phyloP scores from a whole-genome alignment of 2,329 filamentous ascomycete species.

The Fusarium sp. region DNA sequence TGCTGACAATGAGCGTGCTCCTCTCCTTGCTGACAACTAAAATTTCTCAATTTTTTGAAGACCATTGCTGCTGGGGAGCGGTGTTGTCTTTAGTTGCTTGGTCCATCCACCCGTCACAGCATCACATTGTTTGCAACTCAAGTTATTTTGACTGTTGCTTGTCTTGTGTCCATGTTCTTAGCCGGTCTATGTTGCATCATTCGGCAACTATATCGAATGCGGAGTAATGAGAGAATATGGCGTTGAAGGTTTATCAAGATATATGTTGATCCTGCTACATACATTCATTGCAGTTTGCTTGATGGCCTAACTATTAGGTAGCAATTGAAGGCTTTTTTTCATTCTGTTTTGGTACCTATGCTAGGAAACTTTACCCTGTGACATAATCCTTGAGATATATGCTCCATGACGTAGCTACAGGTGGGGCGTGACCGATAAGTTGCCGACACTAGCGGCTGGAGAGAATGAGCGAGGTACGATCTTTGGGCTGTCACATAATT shows the following conservation, averaged over 20 bases:
- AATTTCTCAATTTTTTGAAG: neutral
- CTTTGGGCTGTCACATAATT: neutral
- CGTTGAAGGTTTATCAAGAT: constrained; percentile 31
- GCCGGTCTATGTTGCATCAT: constrained; percentile 27
- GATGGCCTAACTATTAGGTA: constrained; percentile 15
- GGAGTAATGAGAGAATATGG: constrained; percentile 35
- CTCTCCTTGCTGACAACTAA: constrained; percentile 67
- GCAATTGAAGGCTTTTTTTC: constrained; percentile 31
- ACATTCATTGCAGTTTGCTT: constrained; percentile 15
- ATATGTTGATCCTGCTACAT: constrained; percentile 4
- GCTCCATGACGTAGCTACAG: constrained; percentile 26
- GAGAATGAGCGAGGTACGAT: constrained; percentile 9
- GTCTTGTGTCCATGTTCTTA: constrained; percentile 16
- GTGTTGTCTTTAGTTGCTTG: neutral
- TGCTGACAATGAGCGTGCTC: constrained; percentile 70
- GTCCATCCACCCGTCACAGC: neutral
- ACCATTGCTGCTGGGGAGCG: neutral
- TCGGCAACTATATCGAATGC: constrained; percentile 20
- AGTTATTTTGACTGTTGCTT: constrained; percentile 14
- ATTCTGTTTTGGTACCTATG: neutral
- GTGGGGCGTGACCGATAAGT: constrained; percentile 47
- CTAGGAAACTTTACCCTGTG: constrained; percentile 17
- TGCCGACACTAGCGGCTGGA: constrained; percentile 42
- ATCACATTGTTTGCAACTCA: neutral
- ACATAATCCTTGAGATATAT: constrained; percentile 6